Evolutionary conservation across 805 yeast genomes (phyloP), one percentile per base, ranked within the genome.

Genomic region (Saccharomycopsis amapae): DNA sequence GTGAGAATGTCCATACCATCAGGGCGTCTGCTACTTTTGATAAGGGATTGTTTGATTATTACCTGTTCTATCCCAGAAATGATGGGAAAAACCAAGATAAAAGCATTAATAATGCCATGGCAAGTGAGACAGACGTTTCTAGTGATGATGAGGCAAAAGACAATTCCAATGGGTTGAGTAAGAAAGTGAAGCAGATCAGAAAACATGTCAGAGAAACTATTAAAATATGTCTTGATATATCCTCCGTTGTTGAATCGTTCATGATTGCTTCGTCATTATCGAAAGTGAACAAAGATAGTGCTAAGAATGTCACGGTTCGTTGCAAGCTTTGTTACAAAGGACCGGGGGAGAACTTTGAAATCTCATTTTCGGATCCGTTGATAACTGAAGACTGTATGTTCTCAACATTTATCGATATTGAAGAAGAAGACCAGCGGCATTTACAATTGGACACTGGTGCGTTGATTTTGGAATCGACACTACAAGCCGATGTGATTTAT

Each of bases 361-460:
- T 81, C 18, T 69, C 73, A 3, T 79, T 78, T 59, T 79, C 76
- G 53, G 81, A 76, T 42, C 57, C 62, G 1, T 62, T 72, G 48
- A 68, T 79, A 47, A 66, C 71, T 1, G 84, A 81, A 51, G 61
- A 71, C 34, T 80, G 83, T 49, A 80, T 76, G 50, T 66, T 81
- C 41, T 60, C 70, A 1, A 77, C 84, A 0, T 68, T 65, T 46
- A 59, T 62, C 40, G 59, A 62, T 7, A 62, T 60, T 31, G 68
- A 60, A 25, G 66, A 63, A 37, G 69, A 48, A 15, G 44, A 46
- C 9, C 52, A 45, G 10, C 55, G 47, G n/a, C 53, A 45, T 38
- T 56, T 74, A 37, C 69, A 65, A 41, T 52, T 75, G 25, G 75
- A 73, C 50, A 55, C 65, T n/a, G 67, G 68, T 30, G 60, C 64